Evolutionary conservation across 2,329 filamentous ascomycete genomes (phyloP), one percentile per base, ranked within the genome.

Genomic region (Trichoderma pleuroti): DNA sequence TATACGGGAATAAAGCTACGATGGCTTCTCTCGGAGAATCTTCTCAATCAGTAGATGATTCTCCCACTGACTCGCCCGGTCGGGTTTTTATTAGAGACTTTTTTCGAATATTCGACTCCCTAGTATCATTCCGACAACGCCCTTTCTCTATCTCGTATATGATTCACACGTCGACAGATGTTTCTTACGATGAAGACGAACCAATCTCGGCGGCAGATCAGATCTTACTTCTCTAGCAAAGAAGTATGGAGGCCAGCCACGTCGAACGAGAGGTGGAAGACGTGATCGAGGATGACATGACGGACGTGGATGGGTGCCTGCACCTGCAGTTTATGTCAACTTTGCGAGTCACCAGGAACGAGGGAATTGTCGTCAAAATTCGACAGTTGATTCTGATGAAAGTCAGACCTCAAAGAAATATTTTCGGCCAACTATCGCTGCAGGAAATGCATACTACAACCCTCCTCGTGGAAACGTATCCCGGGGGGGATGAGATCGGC

Each of bases 401-500:
- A 6, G 14, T 54, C 0, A 36, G 2, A 0, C 24, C 46, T 0
- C 21, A 9, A 2, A 4, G 10, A 1, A 11, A 16, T 3, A 7
- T 36, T 28, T 12, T 24, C 4, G 30, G 54, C 6, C 42, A 36
- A 14, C 12, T 66, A 7, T 16, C 3, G 1, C 63, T 66, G 0
- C 5, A 18, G 0, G 16, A 66, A 3, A 66, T 66, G 63, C 18
- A 24, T 5, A 63, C 60, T 1, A 46, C 21, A 0, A 63, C 39
- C 4, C 8, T 46, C 6, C 24, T 63, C 5, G 36, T 63, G 6
- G 60, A 63, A 16, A 12, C 24, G 5, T 63, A 63, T 16, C 60
- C 60, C 10, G 24, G n/a, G 10, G 60, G 60, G 2, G 60, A 63
- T 3, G 39, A 49, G 2, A 28, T 63, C 1, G 60, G 60, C 1